Conservation (phyloP, 352 stramenopile species). For the Plasmopara muralis region DNA sequence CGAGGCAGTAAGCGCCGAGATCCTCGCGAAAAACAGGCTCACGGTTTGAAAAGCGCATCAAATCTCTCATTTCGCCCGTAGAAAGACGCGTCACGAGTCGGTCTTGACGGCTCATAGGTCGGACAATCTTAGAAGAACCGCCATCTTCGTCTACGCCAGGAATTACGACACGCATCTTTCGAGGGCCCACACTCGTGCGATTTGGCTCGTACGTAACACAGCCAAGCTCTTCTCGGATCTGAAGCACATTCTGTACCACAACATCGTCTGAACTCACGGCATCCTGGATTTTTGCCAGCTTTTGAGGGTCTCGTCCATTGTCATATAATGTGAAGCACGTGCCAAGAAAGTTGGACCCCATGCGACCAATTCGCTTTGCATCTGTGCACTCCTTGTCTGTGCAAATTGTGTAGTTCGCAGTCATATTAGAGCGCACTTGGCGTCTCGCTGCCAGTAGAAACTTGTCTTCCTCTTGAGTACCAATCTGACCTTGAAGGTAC, state of each 20-base stretch:
- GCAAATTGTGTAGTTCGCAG: slow-evolving; percentile 81
- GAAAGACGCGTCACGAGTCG: slow-evolving; percentile 69
- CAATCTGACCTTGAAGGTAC: slow-evolving; percentile 78
- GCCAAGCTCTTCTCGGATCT: slow-evolving; percentile 81
- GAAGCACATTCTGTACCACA: slow-evolving; percentile 72
- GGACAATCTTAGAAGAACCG: slow-evolving; percentile 72
- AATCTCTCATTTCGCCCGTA: slow-evolving; percentile 64
- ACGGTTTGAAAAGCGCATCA: slow-evolving; percentile 85
- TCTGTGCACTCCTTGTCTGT: slow-evolving; percentile 78
- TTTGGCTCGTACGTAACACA: slow-evolving; percentile 86
- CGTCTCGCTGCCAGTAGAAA: slow-evolving; percentile 69
- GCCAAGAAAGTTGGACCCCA: slow-evolving; percentile 84
- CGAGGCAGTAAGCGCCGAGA: slow-evolving; percentile 77
- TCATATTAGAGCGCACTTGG: slow-evolving; percentile 86
- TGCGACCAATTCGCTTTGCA: slow-evolving; percentile 68
- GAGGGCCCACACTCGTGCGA: slow-evolving; percentile 74
- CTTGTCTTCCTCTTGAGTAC: slow-evolving; percentile 75
- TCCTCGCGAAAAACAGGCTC: slow-evolving; percentile 83
- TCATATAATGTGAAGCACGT: slow-evolving; percentile 86
- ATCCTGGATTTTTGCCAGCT: slow-evolving; percentile 83
- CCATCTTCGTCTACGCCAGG: slow-evolving; percentile 78
- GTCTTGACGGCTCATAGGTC: slow-evolving; percentile 79
- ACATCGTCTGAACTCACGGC: slow-evolving; percentile 61
- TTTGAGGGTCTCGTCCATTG: slow-evolving; percentile 83
- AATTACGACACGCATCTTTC: slow-evolving; percentile 83